Percentiles rank a stretch among this genome's conserved stretches.
Evolutionary conservation across 177 flowering plant genomes (phyloP).

Genomic region (Tripterygium wilfordii): DNA sequence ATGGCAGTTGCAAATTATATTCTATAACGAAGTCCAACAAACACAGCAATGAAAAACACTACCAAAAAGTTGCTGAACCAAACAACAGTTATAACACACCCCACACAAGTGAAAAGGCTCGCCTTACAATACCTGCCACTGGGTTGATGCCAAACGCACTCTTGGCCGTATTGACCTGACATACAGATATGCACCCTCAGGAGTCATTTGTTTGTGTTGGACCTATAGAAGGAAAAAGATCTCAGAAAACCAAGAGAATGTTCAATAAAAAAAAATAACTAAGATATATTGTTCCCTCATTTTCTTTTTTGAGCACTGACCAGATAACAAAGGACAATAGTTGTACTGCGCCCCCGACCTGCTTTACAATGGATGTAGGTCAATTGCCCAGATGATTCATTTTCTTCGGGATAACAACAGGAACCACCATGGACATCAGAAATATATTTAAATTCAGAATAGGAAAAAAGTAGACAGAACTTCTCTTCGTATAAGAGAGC

Average conservation of each 20-base stretch:
- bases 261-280: neutral
- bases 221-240: conserved; percentile 37
- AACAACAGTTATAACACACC: neutral
- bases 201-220: conserved; percentile 77
- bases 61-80: neutral
- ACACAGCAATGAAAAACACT: neutral
- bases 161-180: conserved; percentile 80
- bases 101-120: neutral
- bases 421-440: conserved; percentile 6
- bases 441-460: too few relatives aligned
- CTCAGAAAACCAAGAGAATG: neutral
- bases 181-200: conserved; percentile 64
- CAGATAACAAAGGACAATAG: conserved; percentile 86
- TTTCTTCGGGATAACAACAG: conserved; percentile 47
- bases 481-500: too few relatives aligned
- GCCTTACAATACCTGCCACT: conserved; percentile 67
- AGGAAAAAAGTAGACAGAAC: too few relatives aligned
- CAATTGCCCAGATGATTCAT: conserved; percentile 53
- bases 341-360: conserved; percentile 96
- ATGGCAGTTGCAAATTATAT: neutral
- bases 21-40: neutral
- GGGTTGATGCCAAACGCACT: conserved; percentile 77
- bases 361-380: conserved; percentile 98
- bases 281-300: too few relatives aligned
- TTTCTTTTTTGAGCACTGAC: conserved; percentile 22